Evolutionary conservation across 345 rosid genomes (phyloP), one percentile per base, ranked within the genome.

Genomic region (Rhizophora mangle): DNA sequence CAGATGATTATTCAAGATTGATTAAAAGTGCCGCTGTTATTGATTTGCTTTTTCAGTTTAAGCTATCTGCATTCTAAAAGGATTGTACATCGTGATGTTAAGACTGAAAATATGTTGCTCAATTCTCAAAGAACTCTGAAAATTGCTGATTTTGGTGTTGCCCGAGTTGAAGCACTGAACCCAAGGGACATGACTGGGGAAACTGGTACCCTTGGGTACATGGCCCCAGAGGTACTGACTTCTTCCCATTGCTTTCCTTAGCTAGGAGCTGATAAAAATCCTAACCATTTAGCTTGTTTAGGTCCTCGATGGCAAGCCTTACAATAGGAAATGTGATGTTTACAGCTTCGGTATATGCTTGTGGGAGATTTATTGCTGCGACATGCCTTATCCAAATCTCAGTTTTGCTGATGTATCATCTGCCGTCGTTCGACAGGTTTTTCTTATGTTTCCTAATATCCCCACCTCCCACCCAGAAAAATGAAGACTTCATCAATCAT

Each of bases 51-150:
- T 54, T 68, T 73, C 80, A 77, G 80, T 53, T 60, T 77, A 75
- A 72, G 69, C 76, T 72, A 77, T 61, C 80, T 77, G 60, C 80
- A 77, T 32, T 68, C 80, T 13, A 68, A 72, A 52, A 77, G 64
- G 74, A 77, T 77, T 71, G 80, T 77, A 60, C 80, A 77, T 72
- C 80, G 80, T 58, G 80, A 77, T 67, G 80, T 77, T 36, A 77
- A 77, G 62, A 62, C 80, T 8, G 80, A 77, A 60, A 77, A 77
- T 39, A 77, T 77, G 80, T 22, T 77, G 67, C 68, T 77, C 18
- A 69, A 77, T 72, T 32, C 73, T 58, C 60, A 60, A 27, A 63
- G 76, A 68, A 77, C 60, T 47, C 30, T 77, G 66, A 77, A 77
- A 72, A 77, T 77, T 49, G 80, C 80, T 65, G 80, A 77, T 68